Evolutionary conservation across 2,329 filamentous ascomycete genomes (phyloP).

Genomic region (Eurotiales sp.): DNA sequence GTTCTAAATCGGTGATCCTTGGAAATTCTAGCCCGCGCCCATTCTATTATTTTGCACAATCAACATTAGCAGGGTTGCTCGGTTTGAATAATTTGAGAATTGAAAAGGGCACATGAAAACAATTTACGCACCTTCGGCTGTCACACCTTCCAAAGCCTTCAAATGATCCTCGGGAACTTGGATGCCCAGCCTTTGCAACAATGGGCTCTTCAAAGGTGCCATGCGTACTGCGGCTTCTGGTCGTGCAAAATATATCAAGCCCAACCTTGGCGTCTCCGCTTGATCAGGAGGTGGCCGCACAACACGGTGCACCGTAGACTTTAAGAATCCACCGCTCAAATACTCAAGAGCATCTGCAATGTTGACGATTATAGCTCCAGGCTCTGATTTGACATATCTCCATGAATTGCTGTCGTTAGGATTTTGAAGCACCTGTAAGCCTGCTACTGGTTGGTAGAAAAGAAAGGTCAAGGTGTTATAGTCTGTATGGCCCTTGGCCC

Average conservation of each 20-base stretch:
- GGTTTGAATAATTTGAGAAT: too few species aligned
- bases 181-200: conserved; percentile 10
- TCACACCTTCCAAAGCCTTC: conserved; percentile 12
- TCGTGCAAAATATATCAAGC: conserved; percentile 12
- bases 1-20: conserved; percentile 13
- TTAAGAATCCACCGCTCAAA: conserved; percentile 49
- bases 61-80: neutral
- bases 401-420: conserved; percentile 40
- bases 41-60: conserved; percentile 12
- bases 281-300: conserved; percentile 48
- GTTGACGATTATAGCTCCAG: conserved; percentile 52
- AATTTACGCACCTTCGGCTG: conserved; percentile 10
- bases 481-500: conserved; percentile 54
- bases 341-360: conserved; percentile 49
- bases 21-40: conserved; percentile 12
- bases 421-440: conserved; percentile 50
- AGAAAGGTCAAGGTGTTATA: conserved; percentile 55
- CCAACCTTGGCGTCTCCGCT: conserved; percentile 19
- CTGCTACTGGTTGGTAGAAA: conserved; percentile 57
- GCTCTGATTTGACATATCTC: conserved; percentile 50
- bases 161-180: conserved; percentile 4
- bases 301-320: conserved; percentile 49
- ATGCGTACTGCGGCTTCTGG: conserved; percentile 11
- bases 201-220: conserved; percentile 7
- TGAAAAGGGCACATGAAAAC: neutral